phyloP scores from a whole-genome alignment of 768 basidiomycete species.

The Myochromella boudieri region DNA sequence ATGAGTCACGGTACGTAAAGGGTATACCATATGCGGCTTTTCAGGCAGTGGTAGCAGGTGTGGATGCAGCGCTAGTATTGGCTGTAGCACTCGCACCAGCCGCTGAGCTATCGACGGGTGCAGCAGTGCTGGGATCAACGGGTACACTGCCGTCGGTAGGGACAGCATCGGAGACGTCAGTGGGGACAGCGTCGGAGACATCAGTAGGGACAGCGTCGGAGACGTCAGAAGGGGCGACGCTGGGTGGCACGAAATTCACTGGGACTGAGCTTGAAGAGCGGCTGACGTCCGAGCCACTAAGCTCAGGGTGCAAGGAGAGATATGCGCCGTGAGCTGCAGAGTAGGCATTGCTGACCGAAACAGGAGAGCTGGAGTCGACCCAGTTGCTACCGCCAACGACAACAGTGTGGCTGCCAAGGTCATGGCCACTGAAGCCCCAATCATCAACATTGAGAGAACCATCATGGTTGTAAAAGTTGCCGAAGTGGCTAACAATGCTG shows the following conservation, averaged over 20 bases:
- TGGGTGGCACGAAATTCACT: background rate
- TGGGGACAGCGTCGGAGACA: background rate
- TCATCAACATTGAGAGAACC: slow-evolving; percentile 28
- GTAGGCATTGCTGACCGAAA: slow-evolving; percentile 23
- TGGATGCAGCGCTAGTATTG: background rate
- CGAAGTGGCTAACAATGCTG: slow-evolving; percentile 27
- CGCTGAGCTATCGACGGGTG: background rate
- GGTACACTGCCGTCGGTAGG: background rate
- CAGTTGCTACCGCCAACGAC: slow-evolving; percentile 27
- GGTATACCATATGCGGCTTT: background rate
- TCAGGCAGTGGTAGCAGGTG: background rate
- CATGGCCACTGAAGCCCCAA: slow-evolving; percentile 31
- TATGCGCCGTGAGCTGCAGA: slow-evolving; percentile 16
- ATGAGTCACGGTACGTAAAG: background rate
- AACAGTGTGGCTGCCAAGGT: slow-evolving; percentile 27
- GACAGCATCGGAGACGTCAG: background rate
- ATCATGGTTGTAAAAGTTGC: slow-evolving; percentile 26
- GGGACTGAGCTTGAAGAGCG: no score
- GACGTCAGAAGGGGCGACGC: background rate
- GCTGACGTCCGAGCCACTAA: background rate
- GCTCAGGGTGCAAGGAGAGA: slow-evolving; percentile 10
- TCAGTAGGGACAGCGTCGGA: background rate
- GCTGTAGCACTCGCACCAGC: background rate
- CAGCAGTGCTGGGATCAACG: background rate
- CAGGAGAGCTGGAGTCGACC: slow-evolving; percentile 23